Evolutionary conservation across 768 basidiomycete genomes (phyloP).

Genomic region (Chalciporus sphaerocephalus): DNA sequence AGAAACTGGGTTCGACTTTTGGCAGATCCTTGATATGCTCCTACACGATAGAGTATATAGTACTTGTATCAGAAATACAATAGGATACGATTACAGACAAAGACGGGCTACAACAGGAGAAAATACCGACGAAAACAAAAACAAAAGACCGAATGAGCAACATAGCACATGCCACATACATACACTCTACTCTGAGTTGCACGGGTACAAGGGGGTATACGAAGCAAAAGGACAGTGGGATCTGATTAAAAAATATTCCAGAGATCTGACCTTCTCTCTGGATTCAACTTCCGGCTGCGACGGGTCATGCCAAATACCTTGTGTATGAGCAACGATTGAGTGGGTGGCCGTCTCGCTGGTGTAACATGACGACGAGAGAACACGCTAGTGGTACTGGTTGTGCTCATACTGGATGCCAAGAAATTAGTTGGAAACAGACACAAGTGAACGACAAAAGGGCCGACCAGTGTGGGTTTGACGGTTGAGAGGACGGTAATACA

Average conservation of each 20-base stretch:
- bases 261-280: constrained; percentile 7
- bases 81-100: not conserved
- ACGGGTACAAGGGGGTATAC: not conserved
- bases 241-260: constrained; percentile 12
- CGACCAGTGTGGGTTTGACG: constrained; percentile 15
- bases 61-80: too few species aligned
- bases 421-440: not conserved
- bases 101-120: constrained; percentile 11
- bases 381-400: not conserved
- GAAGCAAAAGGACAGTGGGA: not conserved
- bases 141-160: constrained; percentile 7
- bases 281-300: constrained; percentile 8
- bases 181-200: not conserved
- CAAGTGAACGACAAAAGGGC: constrained; percentile 1
- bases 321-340: constrained; percentile 3
- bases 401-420: not conserved
- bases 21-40: too few species aligned
- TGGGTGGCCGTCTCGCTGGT: constrained; percentile 1
- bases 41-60: too few species aligned
- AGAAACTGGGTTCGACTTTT: too few species aligned
- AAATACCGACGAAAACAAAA: not conserved
- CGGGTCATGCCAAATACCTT: constrained; percentile 5
- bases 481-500: not conserved
- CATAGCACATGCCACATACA: constrained; percentile 9
- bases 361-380: constrained; percentile 9